Evolutionary conservation across 257 asterid genomes (phyloP).

Genomic region (Nicotiana tabacum): DNA sequence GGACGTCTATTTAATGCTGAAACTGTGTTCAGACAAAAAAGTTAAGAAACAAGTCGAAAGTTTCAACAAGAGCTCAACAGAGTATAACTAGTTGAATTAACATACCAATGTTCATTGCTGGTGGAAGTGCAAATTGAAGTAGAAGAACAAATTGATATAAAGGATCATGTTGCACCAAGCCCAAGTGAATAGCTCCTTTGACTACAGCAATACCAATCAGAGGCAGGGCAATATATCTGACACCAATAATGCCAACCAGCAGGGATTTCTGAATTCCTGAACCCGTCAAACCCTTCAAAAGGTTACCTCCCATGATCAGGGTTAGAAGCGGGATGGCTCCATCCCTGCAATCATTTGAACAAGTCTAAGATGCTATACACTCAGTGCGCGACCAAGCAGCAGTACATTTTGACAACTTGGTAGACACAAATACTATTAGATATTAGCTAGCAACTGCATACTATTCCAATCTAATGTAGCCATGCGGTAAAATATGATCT

Average conservation of each 20-base stretch:
- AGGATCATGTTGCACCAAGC: slow-evolving; percentile 51
- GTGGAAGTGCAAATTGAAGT: slow-evolving; percentile 82
- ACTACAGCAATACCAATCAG: slow-evolving; percentile 58
- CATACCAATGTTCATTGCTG: slow-evolving; percentile 87
- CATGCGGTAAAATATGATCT: background rate
- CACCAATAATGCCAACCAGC: slow-evolving; percentile 49
- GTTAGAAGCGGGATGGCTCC: slow-evolving; percentile 87
- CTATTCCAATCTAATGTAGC: background rate
- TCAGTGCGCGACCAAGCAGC: background rate
- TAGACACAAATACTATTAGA: background rate
- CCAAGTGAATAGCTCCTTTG: slow-evolving; percentile 51
- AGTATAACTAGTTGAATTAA: background rate
- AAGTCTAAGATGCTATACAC: background rate
- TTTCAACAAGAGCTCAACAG: no score
- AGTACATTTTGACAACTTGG: background rate
- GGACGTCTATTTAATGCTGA: no score
- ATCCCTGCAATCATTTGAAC: slow-evolving; percentile 46
- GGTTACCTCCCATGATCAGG: slow-evolving; percentile 83
- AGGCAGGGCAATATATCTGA: slow-evolving; percentile 64
- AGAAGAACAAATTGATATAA: slow-evolving; percentile 69
- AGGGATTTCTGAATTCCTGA: slow-evolving; percentile 49
- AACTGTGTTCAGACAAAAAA: background rate
- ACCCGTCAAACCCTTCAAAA: slow-evolving; percentile 60
- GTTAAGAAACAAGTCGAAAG: background rate
- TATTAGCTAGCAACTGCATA: background rate